Base-by-base conservation (phyloP, 257 asterid species). In the Solanum lycopersicoides region DNA sequence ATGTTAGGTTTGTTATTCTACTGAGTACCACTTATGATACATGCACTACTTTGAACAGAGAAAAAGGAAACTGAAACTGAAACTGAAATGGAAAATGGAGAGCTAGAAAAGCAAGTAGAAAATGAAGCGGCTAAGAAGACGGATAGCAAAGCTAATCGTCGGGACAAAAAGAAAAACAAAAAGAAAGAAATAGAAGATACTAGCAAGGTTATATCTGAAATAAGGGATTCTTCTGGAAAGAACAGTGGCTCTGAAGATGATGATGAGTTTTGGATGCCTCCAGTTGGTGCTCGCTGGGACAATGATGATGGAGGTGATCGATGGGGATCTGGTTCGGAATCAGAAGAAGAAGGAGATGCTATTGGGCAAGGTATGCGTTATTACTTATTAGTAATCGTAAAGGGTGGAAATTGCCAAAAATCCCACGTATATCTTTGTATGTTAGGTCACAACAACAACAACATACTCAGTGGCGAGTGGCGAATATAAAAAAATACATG, bases 201-300 rank as follows among this genome's bases (percentile, higher is more conserved):
- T 84, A 91, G 89, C 86, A 93, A 92, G 30, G 90, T 89, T 86
- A 87, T 92, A 44, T 88, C 91, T 63, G 93, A 89, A 89, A 93
- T 90, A 47, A 91, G 94, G 91, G 98, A 92, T 87, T 87, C 91
- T 82, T 84, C 90, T 9, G 96, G 71, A 9, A 89, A 91, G 82
- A 91, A 90, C 73, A 89, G 91, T 87, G 98, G 91, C 88, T 50
- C 84, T 3, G 98, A 93, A 77, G 92, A 84, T 72, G 98, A 90
- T 63, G 92, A 18, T 0, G 98, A 93, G 83, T 96, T 97, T 88
- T 96, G 99, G 99, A 93, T 93, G 91, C 99, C 99, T 80, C 99
- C 97, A 32, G 89, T 30, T 3, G 99, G 99, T 72, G 95, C 94
- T 44, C 97, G 99, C 3, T 97, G 99, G 99, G 99, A 97, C 89